A percentile compares a stretch with the other conserved stretches of the same genome.
Conservation (phyloP, 495 filamentous ascomycete genomes). For the Penicillium cataractarum region DNA sequence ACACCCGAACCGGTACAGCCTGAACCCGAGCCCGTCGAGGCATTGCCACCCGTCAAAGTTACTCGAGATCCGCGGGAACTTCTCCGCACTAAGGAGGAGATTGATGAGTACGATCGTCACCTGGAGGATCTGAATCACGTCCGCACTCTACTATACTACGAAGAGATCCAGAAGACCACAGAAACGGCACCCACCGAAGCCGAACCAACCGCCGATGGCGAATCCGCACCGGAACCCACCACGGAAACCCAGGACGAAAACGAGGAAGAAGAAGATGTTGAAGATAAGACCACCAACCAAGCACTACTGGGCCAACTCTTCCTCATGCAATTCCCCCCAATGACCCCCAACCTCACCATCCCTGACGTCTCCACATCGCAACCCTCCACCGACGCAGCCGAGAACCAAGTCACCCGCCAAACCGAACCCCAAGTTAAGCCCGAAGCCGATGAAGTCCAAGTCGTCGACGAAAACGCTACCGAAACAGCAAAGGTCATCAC, state of each 20-base stretch:
- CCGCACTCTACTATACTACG: slow-evolving; percentile 38
- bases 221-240: slow-evolving; percentile 9
- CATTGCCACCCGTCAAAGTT: slow-evolving; percentile 5
- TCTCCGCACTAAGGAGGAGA: slow-evolving; percentile 50
- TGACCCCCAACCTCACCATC: slow-evolving; percentile 53
- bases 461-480: slow-evolving; percentile 32
- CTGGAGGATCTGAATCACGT: slow-evolving; percentile 42
- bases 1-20: slow-evolving; percentile 8
- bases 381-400: slow-evolving; percentile 11
- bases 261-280: slow-evolving; percentile 20
- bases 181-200: slow-evolving; percentile 21
- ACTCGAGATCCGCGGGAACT: slow-evolving; percentile 39
- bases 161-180: slow-evolving; percentile 24
- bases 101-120: slow-evolving; percentile 52
- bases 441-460: slow-evolving; percentile 37
- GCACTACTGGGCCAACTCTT: slow-evolving; percentile 48
- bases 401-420: slow-evolving; percentile 9
- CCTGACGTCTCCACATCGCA: slow-evolving; percentile 21
- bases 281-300: slow-evolving; percentile 32
- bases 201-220: slow-evolving; percentile 15
- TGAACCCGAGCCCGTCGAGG: slow-evolving; percentile 4
- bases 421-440: slow-evolving; percentile 33
- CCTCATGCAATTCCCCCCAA: slow-evolving; percentile 59
- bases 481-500: slow-evolving; percentile 38
- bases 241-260: slow-evolving; percentile 16